A percentile compares a stretch with the other conserved stretches of the same genome.
These are phyloP conservation scores for Daedaleopsis nitida DNA, from an alignment of 768 basidiomycete genomes.

Conservation along the genomic window DNA sequence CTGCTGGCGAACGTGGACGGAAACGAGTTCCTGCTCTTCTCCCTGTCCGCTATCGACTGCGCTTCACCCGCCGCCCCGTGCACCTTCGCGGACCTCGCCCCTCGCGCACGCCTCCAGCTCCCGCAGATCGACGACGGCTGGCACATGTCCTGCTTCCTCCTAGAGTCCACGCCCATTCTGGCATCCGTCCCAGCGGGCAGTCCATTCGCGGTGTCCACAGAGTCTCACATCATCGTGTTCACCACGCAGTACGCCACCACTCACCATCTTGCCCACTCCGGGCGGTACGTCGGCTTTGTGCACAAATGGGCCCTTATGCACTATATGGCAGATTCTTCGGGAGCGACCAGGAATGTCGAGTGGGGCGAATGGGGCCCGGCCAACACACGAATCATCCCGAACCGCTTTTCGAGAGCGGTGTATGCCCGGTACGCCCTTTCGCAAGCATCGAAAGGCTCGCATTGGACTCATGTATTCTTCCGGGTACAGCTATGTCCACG, in stretches of 20 bases:
- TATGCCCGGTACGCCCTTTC: conserved; percentile 28
- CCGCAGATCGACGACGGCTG: conserved; percentile 5
- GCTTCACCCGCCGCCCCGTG: not conserved
- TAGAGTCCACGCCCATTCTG: conserved; percentile 5
- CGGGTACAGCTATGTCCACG: conserved; percentile 40
- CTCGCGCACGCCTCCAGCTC: conserved; percentile 6
- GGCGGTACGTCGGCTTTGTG: conserved; percentile 27
- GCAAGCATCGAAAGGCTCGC: too few species aligned
- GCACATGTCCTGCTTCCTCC: conserved; percentile 12
- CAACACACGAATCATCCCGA: conserved; percentile 35
- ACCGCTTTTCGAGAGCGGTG: conserved; percentile 6
- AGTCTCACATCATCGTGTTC: conserved; percentile 30
- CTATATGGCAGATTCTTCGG: not conserved
- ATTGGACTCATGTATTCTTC: not conserved
- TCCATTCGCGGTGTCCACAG: conserved; percentile 25
- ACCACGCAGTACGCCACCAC: conserved; percentile 25
- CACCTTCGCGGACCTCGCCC: not conserved
- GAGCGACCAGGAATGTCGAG: conserved; percentile 11
- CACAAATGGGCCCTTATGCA: conserved; percentile 34
- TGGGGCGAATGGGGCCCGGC: conserved; percentile 44
- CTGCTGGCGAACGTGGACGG: conserved; percentile 39
- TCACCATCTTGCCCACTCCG: conserved; percentile 8
- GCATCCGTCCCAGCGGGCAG: conserved; percentile 23
- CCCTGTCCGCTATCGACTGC: conserved; percentile 10
- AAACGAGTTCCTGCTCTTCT: conserved; percentile 44